phyloP scores from a whole-genome alignment of 345 rosid species.

The Durio zibethinus region DNA sequence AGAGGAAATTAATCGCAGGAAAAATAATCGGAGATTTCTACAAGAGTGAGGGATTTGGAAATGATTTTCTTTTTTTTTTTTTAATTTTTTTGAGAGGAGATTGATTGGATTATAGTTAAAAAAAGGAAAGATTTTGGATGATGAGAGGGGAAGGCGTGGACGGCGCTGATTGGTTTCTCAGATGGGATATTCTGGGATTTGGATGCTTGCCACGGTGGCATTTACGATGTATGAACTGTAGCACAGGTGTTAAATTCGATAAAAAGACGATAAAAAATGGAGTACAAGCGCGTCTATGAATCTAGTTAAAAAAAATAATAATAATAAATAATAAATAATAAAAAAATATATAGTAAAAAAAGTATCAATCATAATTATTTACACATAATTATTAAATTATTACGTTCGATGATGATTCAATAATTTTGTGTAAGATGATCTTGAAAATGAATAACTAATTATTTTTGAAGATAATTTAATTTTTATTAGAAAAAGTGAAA shows the following conservation, averaged over 20 bases:
- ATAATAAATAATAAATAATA: too few species aligned
- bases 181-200: not conserved
- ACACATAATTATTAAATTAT: too few species aligned
- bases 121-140: conserved; percentile 1
- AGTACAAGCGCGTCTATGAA: too few species aligned
- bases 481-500: too few species aligned
- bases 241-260: not conserved
- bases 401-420: too few species aligned
- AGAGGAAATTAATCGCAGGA: not conserved
- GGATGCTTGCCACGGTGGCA: not conserved
- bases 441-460: too few species aligned
- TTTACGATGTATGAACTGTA: not conserved
- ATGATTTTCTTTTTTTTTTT: not conserved
- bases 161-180: conserved; percentile 1
- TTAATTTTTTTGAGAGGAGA: not conserved
- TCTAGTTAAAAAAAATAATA: too few species aligned
- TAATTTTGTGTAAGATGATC: too few species aligned
- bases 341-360: too few species aligned
- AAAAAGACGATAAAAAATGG: too few species aligned
- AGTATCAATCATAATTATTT: too few species aligned
- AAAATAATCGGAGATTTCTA: not conserved
- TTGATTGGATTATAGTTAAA: not conserved
- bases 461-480: too few species aligned
- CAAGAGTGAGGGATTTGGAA: not conserved
- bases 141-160: conserved; percentile 1